Evolutionary conservation across 345 rosid genomes (phyloP).

Genomic region (Rhizophora apiculata): DNA sequence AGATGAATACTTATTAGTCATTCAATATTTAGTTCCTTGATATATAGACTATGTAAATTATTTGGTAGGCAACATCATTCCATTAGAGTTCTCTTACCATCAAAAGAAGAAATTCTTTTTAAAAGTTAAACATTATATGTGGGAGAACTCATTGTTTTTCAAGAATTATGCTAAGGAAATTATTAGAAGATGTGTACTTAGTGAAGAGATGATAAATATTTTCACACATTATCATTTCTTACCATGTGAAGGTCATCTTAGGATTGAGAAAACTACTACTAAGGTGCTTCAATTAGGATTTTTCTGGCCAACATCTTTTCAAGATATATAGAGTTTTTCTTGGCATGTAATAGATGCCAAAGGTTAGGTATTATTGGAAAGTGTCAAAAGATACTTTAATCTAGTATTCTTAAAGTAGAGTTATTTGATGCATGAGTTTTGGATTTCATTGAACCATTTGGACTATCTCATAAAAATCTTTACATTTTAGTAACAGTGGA

Average conservation of each 20-base stretch:
- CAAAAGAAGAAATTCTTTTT: neutral
- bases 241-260: neutral
- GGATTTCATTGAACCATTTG: neutral
- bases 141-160: neutral
- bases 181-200: neutral
- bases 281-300: neutral
- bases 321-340: neutral
- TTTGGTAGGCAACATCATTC: neutral
- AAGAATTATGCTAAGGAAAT: neutral
- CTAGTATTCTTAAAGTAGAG: neutral
- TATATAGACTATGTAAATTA: neutral
- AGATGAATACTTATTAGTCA: neutral
- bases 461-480: neutral
- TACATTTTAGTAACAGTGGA: neutral
- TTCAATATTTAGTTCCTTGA: neutral
- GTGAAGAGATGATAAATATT: neutral
- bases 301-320: neutral
- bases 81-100: neutral
- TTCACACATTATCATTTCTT: neutral
- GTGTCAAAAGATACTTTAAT: neutral
- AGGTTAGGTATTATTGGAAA: neutral
- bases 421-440: slow-evolving; percentile 5
- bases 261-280: neutral
- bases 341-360: neutral
- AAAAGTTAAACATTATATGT: neutral